Conservation (phyloP, 2,329 filamentous ascomycete species). For the Hyphodiscus sp. region DNA sequence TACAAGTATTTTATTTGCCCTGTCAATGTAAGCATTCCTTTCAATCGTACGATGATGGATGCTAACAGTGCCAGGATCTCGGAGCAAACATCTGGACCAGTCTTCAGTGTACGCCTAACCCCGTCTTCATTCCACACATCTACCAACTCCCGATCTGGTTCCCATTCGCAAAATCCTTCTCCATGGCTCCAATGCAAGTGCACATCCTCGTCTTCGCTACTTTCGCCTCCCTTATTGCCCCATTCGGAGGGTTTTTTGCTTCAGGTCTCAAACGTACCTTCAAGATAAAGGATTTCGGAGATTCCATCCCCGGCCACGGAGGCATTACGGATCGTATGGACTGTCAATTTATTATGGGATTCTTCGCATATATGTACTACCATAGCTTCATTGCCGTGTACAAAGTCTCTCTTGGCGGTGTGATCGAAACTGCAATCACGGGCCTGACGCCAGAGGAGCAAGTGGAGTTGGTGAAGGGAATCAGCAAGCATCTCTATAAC, state of each 20-base stretch:
- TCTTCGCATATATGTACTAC: slow-evolving; percentile 98
- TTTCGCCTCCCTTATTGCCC: slow-evolving; percentile 93
- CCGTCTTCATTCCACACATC: slow-evolving; percentile 74
- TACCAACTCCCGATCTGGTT: slow-evolving; percentile 70
- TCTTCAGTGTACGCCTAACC: slow-evolving; percentile 83
- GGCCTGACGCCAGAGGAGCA: slow-evolving; percentile 86
- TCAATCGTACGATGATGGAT: neutral
- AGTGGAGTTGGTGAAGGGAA: slow-evolving; percentile 66
- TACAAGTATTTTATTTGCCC: slow-evolving; percentile 99
- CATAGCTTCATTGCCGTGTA: slow-evolving; percentile 92
- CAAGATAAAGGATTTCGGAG: slow-evolving; percentile 99
- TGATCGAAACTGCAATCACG: slow-evolving; percentile 87
- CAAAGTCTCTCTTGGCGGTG: slow-evolving; percentile 75
- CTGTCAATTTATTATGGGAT: slow-evolving; percentile 99
- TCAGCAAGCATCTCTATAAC: slow-evolving; percentile 58
- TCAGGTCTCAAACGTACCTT: slow-evolving; percentile 97
- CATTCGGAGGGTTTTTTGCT: slow-evolving; percentile 97
- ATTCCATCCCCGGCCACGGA: slow-evolving; percentile 94
- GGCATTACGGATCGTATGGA: slow-evolving; percentile 99
- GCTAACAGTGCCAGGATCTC: slow-evolving; percentile 51
- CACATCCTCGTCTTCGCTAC: slow-evolving; percentile 86
- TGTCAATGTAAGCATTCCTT: slow-evolving; percentile 60
- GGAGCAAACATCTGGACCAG: slow-evolving; percentile 90
- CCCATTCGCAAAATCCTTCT: slow-evolving; percentile 65
- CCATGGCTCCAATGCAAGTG: slow-evolving; percentile 82